Evolutionary conservation across 2,329 filamentous ascomycete species (phyloP).

Genomic region (Fusarium kyushuense): DNA sequence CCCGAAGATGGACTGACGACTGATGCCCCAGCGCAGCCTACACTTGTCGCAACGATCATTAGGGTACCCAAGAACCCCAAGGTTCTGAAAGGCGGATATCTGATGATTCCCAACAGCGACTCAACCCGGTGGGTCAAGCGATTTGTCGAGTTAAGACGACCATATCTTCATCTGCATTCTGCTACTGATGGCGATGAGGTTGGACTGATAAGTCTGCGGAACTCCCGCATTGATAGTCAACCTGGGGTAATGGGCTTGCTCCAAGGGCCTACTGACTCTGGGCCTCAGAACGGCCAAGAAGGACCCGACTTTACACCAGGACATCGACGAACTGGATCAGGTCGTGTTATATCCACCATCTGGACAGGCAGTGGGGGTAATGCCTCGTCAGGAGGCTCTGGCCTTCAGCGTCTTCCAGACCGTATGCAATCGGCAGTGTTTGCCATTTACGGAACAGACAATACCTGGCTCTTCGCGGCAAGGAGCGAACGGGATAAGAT

Average conservation of each 20-base stretch:
- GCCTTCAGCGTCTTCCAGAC: slow-evolving; percentile 67
- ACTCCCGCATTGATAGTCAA: slow-evolving; percentile 91
- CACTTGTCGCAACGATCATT: slow-evolving; percentile 80
- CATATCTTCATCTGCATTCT: slow-evolving; percentile 91
- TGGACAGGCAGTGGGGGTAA: slow-evolving; percentile 62
- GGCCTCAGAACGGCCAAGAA: slow-evolving; percentile 50
- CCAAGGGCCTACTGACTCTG: slow-evolving; percentile 60
- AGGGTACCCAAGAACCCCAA: slow-evolving; percentile 83
- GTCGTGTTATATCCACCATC: slow-evolving; percentile 66
- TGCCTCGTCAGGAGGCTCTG: slow-evolving; percentile 46
- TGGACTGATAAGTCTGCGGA: slow-evolving; percentile 87
- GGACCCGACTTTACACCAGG: slow-evolving; percentile 57
- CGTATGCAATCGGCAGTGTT: slow-evolving; percentile 80
- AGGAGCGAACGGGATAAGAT: slow-evolving; percentile 91
- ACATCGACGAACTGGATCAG: slow-evolving; percentile 64
- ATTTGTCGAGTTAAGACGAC: slow-evolving; percentile 90
- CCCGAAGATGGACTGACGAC: slow-evolving; percentile 71
- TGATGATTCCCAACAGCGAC: slow-evolving; percentile 85
- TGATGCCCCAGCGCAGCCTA: slow-evolving; percentile 65
- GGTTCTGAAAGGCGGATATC: slow-evolving; percentile 86
- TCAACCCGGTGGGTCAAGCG: slow-evolving; percentile 89
- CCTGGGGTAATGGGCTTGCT: slow-evolving; percentile 87
- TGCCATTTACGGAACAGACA: slow-evolving; percentile 92
- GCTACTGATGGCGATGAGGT: slow-evolving; percentile 90
- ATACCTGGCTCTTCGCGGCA: slow-evolving; percentile 94